Conservation (phyloP, 495 filamentous ascomycete genomes). For the Aspergillus ostianus region DNA sequence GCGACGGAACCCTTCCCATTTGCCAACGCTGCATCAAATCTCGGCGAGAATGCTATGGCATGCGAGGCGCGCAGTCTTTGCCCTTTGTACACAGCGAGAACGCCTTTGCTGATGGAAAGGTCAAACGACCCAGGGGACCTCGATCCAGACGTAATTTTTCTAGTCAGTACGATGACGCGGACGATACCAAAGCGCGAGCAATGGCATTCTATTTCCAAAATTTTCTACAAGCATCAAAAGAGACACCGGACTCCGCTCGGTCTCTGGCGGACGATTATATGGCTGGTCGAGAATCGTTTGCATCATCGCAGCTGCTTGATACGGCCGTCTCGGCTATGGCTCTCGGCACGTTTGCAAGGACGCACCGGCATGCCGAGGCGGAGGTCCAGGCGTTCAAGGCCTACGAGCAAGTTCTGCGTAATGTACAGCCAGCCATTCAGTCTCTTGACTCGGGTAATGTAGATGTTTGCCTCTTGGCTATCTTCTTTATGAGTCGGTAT, state of each 20-base stretch:
- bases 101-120: neutral
- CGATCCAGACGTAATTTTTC: neutral
- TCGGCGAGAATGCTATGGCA: slow-evolving; percentile 1
- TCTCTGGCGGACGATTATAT: neutral
- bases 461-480: neutral
- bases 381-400: neutral
- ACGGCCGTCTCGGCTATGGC: neutral
- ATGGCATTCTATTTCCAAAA: slow-evolving; percentile 1
- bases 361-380: neutral
- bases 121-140: slow-evolving; percentile 5
- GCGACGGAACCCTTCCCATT: slow-evolving; percentile 1
- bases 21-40: slow-evolving; percentile 6
- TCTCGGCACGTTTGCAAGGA: neutral
- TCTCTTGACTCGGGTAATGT: neutral
- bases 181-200: neutral
- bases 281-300: neutral
- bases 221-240: neutral
- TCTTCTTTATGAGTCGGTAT: slow-evolving; percentile 5
- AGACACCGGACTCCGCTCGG: neutral
- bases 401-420: neutral
- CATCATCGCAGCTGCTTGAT: neutral
- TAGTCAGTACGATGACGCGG: neutral
- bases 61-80: neutral
- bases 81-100: neutral
- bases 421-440: neutral